These are phyloP conservation scores for Geum urbanum DNA, from an alignment of 306 rosid genomes.

Conservation along the genomic window DNA sequence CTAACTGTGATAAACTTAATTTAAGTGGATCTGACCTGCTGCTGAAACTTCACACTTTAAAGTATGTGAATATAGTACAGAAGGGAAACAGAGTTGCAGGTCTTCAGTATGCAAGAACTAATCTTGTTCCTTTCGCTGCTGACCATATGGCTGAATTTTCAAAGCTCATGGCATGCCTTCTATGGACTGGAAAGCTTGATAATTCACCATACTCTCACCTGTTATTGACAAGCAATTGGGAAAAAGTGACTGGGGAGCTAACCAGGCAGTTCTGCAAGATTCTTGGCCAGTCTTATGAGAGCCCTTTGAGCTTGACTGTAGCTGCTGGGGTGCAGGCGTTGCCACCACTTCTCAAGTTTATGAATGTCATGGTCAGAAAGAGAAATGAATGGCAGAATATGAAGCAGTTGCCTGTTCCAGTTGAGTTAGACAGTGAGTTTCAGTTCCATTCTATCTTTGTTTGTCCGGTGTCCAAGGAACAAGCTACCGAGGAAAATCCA, in stretches of 20 bases:
- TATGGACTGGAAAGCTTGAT: conserved; percentile 82
- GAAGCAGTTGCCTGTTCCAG: conserved; percentile 80
- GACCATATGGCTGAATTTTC: conserved; percentile 60
- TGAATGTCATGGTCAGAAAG: conserved; percentile 82
- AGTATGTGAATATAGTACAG: conserved; percentile 58
- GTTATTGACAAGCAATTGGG: conserved; percentile 64
- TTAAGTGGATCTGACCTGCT: conserved; percentile 65
- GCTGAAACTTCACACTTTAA: conserved; percentile 71
- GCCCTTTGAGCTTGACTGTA: conserved; percentile 73
- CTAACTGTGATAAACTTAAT: conserved; percentile 55
- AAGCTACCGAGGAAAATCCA: conserved; percentile 79
- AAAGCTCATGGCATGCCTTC: conserved; percentile 70
- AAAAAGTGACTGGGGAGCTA: conserved; percentile 57
- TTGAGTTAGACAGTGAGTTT: conserved; percentile 66
- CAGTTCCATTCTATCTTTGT: conserved; percentile 95
- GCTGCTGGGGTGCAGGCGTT: conserved; percentile 75
- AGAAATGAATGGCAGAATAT: conserved; percentile 84
- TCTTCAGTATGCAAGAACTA: conserved; percentile 58
- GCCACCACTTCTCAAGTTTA: conserved; percentile 72
- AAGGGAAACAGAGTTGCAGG: conserved; percentile 59
- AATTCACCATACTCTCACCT: conserved; percentile 62
- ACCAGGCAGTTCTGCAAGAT: conserved; percentile 85
- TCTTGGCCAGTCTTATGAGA: conserved; percentile 69
- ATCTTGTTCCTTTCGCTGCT: conserved; percentile 58
- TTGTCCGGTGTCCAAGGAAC: conserved; percentile 94